phyloP scores from a whole-genome alignment of 495 filamentous ascomycete genomes.

The Jackrogersella multiformis region DNA sequence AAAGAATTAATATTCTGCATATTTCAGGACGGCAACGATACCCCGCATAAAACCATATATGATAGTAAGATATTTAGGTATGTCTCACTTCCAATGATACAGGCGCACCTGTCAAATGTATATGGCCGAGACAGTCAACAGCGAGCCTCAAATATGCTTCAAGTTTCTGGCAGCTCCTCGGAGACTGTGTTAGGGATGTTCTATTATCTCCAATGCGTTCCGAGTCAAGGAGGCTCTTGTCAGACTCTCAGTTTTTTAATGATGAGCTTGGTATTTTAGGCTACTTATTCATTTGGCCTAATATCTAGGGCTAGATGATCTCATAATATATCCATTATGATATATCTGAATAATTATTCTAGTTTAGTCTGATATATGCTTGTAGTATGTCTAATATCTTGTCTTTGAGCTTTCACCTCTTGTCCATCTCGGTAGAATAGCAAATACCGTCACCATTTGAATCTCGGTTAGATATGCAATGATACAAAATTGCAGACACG shows the following conservation, averaged over 20 bases:
- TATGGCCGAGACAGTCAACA: slow-evolving; percentile 41
- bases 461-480: neutral
- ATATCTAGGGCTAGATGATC: neutral
- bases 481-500: neutral
- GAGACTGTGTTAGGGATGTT: neutral
- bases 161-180: neutral
- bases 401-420: neutral
- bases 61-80: slow-evolving; percentile 10
- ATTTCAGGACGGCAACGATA: neutral
- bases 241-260: neutral
- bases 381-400: neutral
- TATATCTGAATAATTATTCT: neutral
- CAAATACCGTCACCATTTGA: neutral
- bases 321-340: too few relatives aligned
- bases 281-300: neutral
- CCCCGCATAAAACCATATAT: slow-evolving; percentile 27
- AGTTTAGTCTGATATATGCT: neutral
- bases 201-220: neutral
- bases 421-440: neutral
- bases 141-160: neutral
- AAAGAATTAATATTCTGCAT: slow-evolving; percentile 6
- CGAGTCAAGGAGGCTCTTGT: slow-evolving; percentile 2
- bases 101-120: slow-evolving; percentile 13
- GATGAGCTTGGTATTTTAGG: neutral
- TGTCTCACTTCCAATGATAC: slow-evolving; percentile 23